A percentile compares a stretch with the other conserved stretches of the same genome.
Evolutionary conservation across 257 asterid genomes (phyloP).

Genomic region (Solanum pimpinellifolium): DNA sequence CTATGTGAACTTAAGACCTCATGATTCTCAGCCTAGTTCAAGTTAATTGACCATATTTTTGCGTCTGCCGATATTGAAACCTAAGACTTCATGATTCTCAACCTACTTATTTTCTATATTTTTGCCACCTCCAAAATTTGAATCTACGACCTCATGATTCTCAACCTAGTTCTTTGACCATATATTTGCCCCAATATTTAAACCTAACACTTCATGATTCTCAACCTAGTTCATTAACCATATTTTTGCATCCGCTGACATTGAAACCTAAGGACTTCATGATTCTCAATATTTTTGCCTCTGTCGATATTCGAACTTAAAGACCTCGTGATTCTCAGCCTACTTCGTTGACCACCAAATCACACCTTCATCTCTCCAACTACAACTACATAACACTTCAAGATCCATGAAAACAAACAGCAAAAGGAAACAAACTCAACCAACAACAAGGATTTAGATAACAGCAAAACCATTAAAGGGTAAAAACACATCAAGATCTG

Average conservation of each 20-base stretch:
- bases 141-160: background rate
- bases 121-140: background rate
- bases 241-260: background rate
- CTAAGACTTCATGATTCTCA: background rate
- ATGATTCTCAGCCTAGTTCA: background rate
- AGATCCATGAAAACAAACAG: background rate
- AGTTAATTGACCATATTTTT: background rate
- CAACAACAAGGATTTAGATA: background rate
- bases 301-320: background rate
- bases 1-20: background rate
- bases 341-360: background rate
- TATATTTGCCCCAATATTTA: rapidly evolving
- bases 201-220: background rate
- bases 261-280: background rate
- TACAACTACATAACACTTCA: background rate
- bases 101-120: background rate
- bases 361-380: background rate
- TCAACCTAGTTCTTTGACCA: background rate
- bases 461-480: background rate
- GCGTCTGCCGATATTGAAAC: background rate
- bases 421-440: background rate
- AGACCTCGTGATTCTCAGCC: background rate
- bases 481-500: background rate
- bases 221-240: background rate
- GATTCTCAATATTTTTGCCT: background rate